Evolutionary conservation across 192 early-diverging fungal species (phyloP).

Genomic region (Coemansia asiatica): DNA sequence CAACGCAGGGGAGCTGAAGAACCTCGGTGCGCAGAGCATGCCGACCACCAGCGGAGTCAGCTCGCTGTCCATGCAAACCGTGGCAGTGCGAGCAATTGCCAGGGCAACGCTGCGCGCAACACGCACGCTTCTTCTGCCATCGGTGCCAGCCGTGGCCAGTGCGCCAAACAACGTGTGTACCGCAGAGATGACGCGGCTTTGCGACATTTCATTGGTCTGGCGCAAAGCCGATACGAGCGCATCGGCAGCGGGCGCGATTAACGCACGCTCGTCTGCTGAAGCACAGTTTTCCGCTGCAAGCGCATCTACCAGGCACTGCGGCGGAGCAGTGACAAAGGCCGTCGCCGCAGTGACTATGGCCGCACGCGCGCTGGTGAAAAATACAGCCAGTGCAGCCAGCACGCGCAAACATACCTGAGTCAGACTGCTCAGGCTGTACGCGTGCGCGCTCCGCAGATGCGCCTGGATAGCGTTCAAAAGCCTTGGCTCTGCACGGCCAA

Average conservation of each 20-base stretch:
- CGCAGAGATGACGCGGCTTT: conserved; percentile 16
- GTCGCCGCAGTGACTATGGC: conserved; percentile 12
- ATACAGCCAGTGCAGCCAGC: conserved; percentile 24
- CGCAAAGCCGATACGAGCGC: conserved; percentile 30
- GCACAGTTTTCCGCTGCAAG: conserved; percentile 12
- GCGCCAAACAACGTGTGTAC: conserved; percentile 45
- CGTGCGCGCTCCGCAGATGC: conserved; percentile 27
- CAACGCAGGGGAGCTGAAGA: conserved; percentile 48
- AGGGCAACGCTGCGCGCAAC: conserved; percentile 45
- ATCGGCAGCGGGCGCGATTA: conserved; percentile 32
- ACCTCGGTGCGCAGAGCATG: conserved; percentile 64
- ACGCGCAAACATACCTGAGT: conserved; percentile 49
- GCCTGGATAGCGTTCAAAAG: conserved; percentile 26
- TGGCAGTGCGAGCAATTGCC: conserved; percentile 35
- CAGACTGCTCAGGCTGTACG: conserved; percentile 21
- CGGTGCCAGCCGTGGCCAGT: conserved; percentile 14
- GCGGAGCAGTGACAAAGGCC: conserved; percentile 34
- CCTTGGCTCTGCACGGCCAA: conserved; percentile 17
- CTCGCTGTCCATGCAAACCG: conserved; percentile 38
- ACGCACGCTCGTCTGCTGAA: conserved; percentile 12
- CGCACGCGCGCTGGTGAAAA: conserved; percentile 28
- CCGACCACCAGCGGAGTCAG: conserved; percentile 64
- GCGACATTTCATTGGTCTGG: neutral
- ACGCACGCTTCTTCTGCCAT: conserved; percentile 15
- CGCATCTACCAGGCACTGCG: conserved; percentile 18